phyloP scores from a whole-genome alignment of 2,329 filamentous ascomycete genomes.

The Pseudomassariella vexata region DNA sequence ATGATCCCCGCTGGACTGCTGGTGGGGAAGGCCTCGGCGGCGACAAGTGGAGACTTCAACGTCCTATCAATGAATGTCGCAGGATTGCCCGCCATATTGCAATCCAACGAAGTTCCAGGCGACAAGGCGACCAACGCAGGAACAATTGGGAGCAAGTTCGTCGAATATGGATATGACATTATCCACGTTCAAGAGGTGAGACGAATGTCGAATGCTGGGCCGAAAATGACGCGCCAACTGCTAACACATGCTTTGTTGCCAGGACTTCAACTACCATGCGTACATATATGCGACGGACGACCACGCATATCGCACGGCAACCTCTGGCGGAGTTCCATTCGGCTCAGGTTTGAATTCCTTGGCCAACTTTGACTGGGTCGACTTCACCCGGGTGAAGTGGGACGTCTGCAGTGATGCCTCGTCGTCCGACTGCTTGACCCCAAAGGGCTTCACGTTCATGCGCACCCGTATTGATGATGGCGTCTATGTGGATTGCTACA shows the following conservation, averaged over 20 bases:
- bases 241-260: too few species aligned
- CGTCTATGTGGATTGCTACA: conserved; percentile 59
- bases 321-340: conserved; percentile 58
- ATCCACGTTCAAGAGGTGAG: conserved; percentile 59
- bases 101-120: conserved; percentile 55
- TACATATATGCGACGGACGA: conserved; percentile 55
- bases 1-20: conserved; percentile 5
- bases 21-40: conserved; percentile 2
- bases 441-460: conserved; percentile 67
- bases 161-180: conserved; percentile 52
- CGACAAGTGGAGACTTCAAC: conserved; percentile 21
- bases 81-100: conserved; percentile 34
- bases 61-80: conserved; percentile 25
- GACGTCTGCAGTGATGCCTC: conserved; percentile 49
- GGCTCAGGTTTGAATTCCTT: conserved; percentile 61
- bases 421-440: conserved; percentile 57
- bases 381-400: conserved; percentile 55
- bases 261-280: conserved; percentile 64
- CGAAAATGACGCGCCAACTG: background rate
- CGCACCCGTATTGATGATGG: conserved; percentile 44
- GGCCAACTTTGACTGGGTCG: conserved; percentile 50
- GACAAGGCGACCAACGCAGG: conserved; percentile 54
- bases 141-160: conserved; percentile 50
- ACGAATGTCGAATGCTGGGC: background rate
- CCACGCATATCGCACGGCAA: conserved; percentile 56